Base-by-base conservation (phyloP, 192 early-diverging fungal species). In the Anaeromyces robustus region DNA sequence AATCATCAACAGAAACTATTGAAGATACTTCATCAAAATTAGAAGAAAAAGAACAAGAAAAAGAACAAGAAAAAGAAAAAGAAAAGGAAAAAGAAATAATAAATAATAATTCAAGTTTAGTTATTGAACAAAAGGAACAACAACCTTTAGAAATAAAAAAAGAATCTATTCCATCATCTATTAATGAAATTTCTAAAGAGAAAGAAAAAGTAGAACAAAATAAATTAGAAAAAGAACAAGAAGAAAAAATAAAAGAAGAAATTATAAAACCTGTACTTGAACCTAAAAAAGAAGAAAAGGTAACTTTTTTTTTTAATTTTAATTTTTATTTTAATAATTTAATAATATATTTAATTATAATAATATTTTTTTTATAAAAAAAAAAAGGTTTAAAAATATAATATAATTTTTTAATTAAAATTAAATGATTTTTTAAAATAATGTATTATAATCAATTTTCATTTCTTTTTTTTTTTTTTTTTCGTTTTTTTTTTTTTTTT, bases 321-420 rank as follows among this genome's bases (percentile, higher is more conserved):
- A 16, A 12, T 41, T 41, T 41, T 41, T 41, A 12, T 41, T 41
- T 41, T 41, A 16, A 4, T 22, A 4, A 4, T 52, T 82, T 32
- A 30, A 78, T 77, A 81, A 80, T 81, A 68, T 52, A 78, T 80
- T 79, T 77, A 32, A 82, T 30, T 80, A 82, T 39, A 30, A 30
- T 29, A 39, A 34, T 52, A 77, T 77, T 30, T 77, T 29, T 68
- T 2, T 81, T 77, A 17, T 34, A 79, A 81, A 77, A 81, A n/a
- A 82, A 82, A 9, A 84, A 80, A 37, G 82, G 32, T 18, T 41
- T 83, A 68, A 83, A 81, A 12, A 37, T 86, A 52, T 81, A 81
- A 78, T 29, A 81, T 30, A 80, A 78, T 30, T 77, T 78, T 39
- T 19, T 79, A 78, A n/a, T n/a, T n/a, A n/a, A n/a, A n/a, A n/a